Percentiles rank a stretch among this genome's conserved stretches.
Conservation (phyloP, 2,329 filamentous ascomycete species). For the Colletotrichum abscissum region DNA sequence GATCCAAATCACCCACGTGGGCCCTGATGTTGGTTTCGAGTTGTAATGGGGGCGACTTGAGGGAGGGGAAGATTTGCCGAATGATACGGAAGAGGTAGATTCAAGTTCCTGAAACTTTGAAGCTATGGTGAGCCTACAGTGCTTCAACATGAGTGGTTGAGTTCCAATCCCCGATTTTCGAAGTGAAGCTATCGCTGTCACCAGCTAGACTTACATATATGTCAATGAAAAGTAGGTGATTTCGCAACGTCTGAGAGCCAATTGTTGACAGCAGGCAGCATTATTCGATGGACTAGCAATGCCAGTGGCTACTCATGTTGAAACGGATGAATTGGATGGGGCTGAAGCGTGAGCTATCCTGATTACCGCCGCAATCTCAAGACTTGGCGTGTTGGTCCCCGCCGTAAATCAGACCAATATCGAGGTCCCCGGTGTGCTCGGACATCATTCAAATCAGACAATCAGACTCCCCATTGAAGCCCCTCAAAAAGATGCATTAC, state of each 20-base stretch:
- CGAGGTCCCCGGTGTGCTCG: neutral
- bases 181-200: too few relatives aligned
- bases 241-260: too few relatives aligned
- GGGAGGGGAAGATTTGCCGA: neutral
- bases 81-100: neutral
- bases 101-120: neutral
- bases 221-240: too few relatives aligned
- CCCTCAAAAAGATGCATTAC: neutral
- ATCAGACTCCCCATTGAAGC: neutral
- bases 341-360: neutral
- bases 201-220: too few relatives aligned
- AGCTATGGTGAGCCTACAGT: too few relatives aligned
- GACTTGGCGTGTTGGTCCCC: neutral
- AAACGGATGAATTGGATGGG: too few relatives aligned
- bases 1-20: neutral
- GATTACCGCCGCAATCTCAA: neutral
- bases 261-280: too few relatives aligned
- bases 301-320: too few relatives aligned
- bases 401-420: neutral
- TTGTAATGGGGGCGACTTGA: neutral
- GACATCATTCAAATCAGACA: neutral
- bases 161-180: too few relatives aligned
- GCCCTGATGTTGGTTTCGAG: neutral
- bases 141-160: neutral
- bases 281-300: too few relatives aligned